Conservation (phyloP, 176 grass and related monocot species). For the Triticum monococcum region DNA sequence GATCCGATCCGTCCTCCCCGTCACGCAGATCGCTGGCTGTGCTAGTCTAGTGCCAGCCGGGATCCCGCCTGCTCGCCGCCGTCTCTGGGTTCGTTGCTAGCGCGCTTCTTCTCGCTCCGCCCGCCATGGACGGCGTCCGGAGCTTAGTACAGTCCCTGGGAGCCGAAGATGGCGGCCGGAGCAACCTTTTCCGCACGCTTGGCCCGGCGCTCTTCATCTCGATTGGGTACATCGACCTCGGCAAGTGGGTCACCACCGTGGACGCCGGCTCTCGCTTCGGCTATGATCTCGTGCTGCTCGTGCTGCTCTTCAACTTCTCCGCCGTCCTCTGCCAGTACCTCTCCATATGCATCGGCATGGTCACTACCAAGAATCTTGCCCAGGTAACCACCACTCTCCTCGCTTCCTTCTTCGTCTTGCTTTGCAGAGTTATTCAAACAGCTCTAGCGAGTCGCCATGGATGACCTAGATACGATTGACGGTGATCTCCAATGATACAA, state of each 20-base stretch:
- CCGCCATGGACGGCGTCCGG: constrained; percentile 4
- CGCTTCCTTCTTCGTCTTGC: not conserved
- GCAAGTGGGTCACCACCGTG: constrained; percentile 9
- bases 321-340: constrained; percentile 23
- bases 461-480: not conserved
- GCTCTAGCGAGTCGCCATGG: not conserved
- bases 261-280: constrained; percentile 11
- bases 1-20: constrained; percentile 11
- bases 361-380: constrained; percentile 3
- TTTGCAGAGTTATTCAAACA: not conserved
- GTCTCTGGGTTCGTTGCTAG: not conserved
- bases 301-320: constrained; percentile 24
- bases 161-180: not conserved
- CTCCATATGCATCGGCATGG: constrained; percentile 28
- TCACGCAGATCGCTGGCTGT: not conserved
- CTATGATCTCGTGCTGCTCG: constrained; percentile 11
- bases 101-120: not conserved
- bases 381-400: not conserved
- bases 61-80: not conserved
- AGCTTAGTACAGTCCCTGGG: not conserved
- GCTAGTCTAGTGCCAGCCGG: not conserved
- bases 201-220: constrained; percentile 18
- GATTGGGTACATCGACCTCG: constrained; percentile 20
- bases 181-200: constrained; percentile 16
- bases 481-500: not conserved